Base-by-base conservation (phyloP, 352 stramenopile genomes). In the Pythium sukuiense region DNA sequence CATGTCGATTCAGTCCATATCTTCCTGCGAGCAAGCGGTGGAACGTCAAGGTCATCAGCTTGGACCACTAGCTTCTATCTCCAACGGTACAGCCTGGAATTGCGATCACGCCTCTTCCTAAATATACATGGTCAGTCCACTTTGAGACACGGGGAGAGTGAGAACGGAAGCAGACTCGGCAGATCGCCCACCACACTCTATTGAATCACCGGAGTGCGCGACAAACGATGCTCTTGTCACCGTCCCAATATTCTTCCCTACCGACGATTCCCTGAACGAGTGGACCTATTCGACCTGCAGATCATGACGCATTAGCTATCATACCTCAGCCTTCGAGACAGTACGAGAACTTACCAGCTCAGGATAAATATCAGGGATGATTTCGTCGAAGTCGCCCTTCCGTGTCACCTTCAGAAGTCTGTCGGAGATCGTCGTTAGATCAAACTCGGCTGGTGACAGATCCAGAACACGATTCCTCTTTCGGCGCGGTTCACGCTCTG, bases 341-440 rank as follows among this genome's bases (percentile, higher is more conserved):
- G 32, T 30, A 26, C 7, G 16, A 48, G 7, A 41, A 60, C 53
- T 8, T 56, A 76, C 69, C 57, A 76, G 29, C 67, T 70, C 57
- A 41, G 60, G 70, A 55, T 65, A 76, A 6, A 43, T 33, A 43
- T 70, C 55, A 1, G 45, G 20, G 6, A 75, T 37, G 20, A 72
- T 20, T 0, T 66, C 63, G 45, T 75, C 63, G 49, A 75, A 75
- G 45, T 75, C 69, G 16, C 46, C 27, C 18, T 20, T 30, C 1
- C 33, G 59, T 26, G 57, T 73, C 13, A 62, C 61, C 12, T 24
- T 29, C 1, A 62, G 20, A 9, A 73, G 52, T 30, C 48, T 52
- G 6, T 49, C 39, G 1, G 52, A 7, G 5, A 73, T 30, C 12
- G 41, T 49, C 0, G 12, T 14, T 29, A 49, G 59, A 48, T 73